Evolutionary conservation across 208 protist genomes (phyloP), one percentile per base, ranked within the genome.

Genomic region (Leishmania lainsoni): DNA sequence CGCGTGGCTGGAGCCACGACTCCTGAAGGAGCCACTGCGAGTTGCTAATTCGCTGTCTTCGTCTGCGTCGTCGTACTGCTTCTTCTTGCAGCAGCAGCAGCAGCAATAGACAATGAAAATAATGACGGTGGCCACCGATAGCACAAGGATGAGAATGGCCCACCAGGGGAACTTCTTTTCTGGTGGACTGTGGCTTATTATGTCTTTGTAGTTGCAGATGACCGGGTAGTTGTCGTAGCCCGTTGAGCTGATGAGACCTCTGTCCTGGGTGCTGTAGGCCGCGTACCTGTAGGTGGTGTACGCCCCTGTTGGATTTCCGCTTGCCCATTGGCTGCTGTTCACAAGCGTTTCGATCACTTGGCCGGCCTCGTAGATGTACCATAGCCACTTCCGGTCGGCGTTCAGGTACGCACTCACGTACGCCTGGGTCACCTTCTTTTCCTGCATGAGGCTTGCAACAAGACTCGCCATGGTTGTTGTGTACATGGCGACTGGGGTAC

Each of bases 31-130:
- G 63, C 68, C 52, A 61, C 54, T 83, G 61, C 72, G 74, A 59
- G 45, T 58, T 32, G 58, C 65, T 22, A 74, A 51, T 17, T 84
- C 76, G 45, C 51, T 49, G 35, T 70, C 45, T 29, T 71, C 68
- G 66, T 75, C 78, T 42, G 17, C 32, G 54, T 54, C 32, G 68
- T 39, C 6, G 39, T 2, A 10, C 70, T 45, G 26, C 63, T 80
- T 80, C 70, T 73, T 80, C n/a, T 22, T 39, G 51, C 81, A 69
- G 35, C 75, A 84, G 51, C 81, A 69, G 35, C 75, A 84, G 76
- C 66, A 77, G 76, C 76, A 84, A 29, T 29, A 17, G 26, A 78
- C 58, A 12, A 70, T 42, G 10, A 68, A n/a, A 26, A 68, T 29
- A 32, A 66, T 70, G 35, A 29, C 76, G 39, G 56, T 51, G 35